Conservation (phyloP, 768 basidiomycete species). For the Phanerodontia chrysosporium region DNA sequence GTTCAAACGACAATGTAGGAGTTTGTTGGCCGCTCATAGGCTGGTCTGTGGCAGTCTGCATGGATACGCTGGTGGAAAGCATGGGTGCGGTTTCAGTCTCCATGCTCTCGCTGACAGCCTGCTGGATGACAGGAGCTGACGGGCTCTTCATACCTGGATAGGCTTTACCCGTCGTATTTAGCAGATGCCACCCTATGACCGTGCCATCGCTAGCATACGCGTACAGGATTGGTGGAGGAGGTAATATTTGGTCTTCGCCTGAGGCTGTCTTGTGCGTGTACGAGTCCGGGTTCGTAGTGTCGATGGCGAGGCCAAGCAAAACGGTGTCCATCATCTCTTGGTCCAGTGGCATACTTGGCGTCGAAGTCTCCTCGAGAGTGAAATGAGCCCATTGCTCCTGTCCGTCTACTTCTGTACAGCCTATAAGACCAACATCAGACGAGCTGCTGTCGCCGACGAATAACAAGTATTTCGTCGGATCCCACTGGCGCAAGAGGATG, state of each 20-base stretch:
- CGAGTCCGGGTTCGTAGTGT: constrained; percentile 51
- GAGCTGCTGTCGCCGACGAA: constrained; percentile 48
- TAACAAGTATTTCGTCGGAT: constrained; percentile 37
- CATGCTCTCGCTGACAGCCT: not conserved
- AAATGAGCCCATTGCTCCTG: constrained; percentile 41
- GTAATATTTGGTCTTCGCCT: constrained; percentile 38
- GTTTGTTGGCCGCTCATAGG: not conserved
- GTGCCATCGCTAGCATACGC: constrained; percentile 79
- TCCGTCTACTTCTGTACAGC: constrained; percentile 20
- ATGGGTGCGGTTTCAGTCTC: not conserved
- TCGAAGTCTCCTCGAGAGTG: constrained; percentile 45
- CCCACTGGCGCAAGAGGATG: constrained; percentile 39
- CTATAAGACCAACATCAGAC: constrained; percentile 46
- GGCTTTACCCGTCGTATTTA: constrained; percentile 46
- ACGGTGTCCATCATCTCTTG: constrained; percentile 67
- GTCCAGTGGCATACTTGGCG: constrained; percentile 62
- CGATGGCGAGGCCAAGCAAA: constrained; percentile 58
- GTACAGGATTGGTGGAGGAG: constrained; percentile 62
- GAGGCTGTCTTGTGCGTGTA: constrained; percentile 35
- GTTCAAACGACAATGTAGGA: not conserved
- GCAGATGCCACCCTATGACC: constrained; percentile 66
- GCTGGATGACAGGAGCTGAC: constrained; percentile 4
- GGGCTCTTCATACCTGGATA: constrained; percentile 51
- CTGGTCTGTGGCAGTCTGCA: not conserved
- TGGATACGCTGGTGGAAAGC: not conserved